Percentiles rank a stretch among this genome's conserved stretches.
phyloP scores from a whole-genome alignment of 2,329 filamentous ascomycete species.

The Epichloe baconii region DNA sequence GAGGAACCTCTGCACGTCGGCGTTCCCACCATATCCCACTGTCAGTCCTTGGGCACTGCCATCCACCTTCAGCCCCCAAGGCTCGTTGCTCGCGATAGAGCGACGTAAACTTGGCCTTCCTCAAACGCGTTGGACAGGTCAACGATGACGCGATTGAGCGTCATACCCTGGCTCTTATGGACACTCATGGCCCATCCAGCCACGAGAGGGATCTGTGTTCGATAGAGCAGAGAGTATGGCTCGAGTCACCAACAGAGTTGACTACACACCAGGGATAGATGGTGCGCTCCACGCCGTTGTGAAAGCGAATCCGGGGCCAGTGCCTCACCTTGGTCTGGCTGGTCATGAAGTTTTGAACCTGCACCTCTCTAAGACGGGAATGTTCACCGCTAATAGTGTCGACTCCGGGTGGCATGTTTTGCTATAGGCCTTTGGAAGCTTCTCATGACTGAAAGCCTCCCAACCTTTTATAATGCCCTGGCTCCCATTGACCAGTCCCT shows the following conservation, averaged over 20 bases:
- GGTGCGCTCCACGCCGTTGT: slow-evolving; percentile 28
- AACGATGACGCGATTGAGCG: slow-evolving; percentile 43
- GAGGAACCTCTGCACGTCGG: background rate
- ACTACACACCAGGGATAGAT: slow-evolving; percentile 40
- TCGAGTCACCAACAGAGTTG: slow-evolving; percentile 29
- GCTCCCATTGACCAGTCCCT: slow-evolving; percentile 13
- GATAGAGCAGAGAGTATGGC: slow-evolving; percentile 34
- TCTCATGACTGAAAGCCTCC: background rate
- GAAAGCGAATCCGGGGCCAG: slow-evolving; percentile 31
- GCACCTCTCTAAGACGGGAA: background rate
- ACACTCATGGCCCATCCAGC: slow-evolving; percentile 51
- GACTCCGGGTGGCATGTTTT: background rate
- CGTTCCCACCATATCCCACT: background rate
- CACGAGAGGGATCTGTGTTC: slow-evolving; percentile 49
- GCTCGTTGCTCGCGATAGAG: slow-evolving; percentile 11
- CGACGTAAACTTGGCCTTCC: slow-evolving; percentile 47
- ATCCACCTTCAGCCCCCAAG: slow-evolving; percentile 10
- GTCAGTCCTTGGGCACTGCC: background rate
- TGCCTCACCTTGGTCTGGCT: background rate
- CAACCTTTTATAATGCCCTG: slow-evolving; percentile 14
- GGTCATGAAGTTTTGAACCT: slow-evolving; percentile 3
- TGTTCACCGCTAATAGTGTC: background rate
- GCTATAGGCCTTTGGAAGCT: background rate
- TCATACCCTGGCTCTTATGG: slow-evolving; percentile 52
- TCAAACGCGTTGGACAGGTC: slow-evolving; percentile 39